Conservation (phyloP, 371 early-diverging fungal species). For the Lichtheimia ramosa region DNA sequence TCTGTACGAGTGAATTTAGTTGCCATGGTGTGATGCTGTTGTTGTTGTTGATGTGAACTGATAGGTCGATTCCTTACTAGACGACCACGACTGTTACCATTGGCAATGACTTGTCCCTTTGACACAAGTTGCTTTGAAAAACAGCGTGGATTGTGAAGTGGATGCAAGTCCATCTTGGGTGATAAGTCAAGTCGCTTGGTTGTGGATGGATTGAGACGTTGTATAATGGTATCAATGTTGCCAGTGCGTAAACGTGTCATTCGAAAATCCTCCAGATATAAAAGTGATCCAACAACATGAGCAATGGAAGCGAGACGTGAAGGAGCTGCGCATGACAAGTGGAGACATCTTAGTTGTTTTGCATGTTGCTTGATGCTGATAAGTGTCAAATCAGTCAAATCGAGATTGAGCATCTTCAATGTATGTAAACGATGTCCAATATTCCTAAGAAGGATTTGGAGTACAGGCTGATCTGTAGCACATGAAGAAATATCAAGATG, state of each 20-base stretch:
- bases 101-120: background rate
- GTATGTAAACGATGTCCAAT: slow-evolving; percentile 17
- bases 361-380: slow-evolving; percentile 24
- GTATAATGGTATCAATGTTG: slow-evolving; percentile 21
- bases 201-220: slow-evolving; percentile 11
- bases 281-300: slow-evolving; percentile 16
- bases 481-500: slow-evolving; percentile 44
- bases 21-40: background rate
- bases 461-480: slow-evolving; percentile 18
- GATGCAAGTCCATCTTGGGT: slow-evolving; percentile 30
- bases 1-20: slow-evolving; percentile 14
- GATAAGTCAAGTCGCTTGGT: slow-evolving; percentile 24
- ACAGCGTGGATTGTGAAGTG: slow-evolving; percentile 9
- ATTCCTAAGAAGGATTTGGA: slow-evolving; percentile 27
- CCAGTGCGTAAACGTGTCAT: slow-evolving; percentile 35
- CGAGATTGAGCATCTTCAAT: slow-evolving; percentile 47
- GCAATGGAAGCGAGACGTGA: slow-evolving; percentile 15
- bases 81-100: too few species aligned
- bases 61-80: background rate
- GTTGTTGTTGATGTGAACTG: background rate
- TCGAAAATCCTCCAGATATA: slow-evolving; percentile 29
- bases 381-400: slow-evolving; percentile 27
- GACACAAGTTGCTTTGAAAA: background rate
- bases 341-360: slow-evolving; percentile 22
- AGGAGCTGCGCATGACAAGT: slow-evolving; percentile 34